phyloP scores from a whole-genome alignment of 2,329 filamentous ascomycete species.

The Thelonectria blattea region DNA sequence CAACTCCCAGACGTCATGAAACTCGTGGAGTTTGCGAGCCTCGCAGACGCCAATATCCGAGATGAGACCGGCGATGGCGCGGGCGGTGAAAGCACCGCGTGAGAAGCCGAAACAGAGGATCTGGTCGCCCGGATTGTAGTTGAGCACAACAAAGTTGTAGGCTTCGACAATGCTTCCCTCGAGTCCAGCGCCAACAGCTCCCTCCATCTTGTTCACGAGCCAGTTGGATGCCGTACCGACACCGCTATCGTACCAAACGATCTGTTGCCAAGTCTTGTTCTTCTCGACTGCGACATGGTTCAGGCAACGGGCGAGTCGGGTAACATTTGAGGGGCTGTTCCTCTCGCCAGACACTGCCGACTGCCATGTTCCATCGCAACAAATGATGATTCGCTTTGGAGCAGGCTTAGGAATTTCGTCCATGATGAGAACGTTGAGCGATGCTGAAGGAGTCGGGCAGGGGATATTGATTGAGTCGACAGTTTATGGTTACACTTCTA shows the following conservation, averaged over 20 bases:
- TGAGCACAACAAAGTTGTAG: constrained; percentile 46
- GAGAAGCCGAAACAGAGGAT: constrained; percentile 46
- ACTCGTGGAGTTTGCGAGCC: constrained; percentile 35
- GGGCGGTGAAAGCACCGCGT: constrained; percentile 46
- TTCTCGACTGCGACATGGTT: constrained; percentile 32
- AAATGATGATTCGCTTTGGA: constrained; percentile 41
- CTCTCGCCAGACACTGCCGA: constrained; percentile 33
- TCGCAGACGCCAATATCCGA: constrained; percentile 38
- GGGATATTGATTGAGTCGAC: not conserved
- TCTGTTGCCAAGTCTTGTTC: constrained; percentile 41
- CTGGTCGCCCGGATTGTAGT: constrained; percentile 42
- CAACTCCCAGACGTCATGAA: constrained; percentile 33
- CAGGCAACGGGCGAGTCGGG: constrained; percentile 41
- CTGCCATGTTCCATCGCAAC: constrained; percentile 48
- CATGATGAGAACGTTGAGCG: not conserved
- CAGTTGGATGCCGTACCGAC: constrained; percentile 35
- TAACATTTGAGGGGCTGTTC: constrained; percentile 43
- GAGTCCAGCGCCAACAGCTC: constrained; percentile 37
- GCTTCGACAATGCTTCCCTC: constrained; percentile 43
- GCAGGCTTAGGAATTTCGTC: constrained; percentile 1
- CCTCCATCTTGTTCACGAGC: constrained; percentile 19
- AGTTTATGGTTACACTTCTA: not conserved
- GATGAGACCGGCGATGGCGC: constrained; percentile 41
- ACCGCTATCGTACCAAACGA: constrained; percentile 47
- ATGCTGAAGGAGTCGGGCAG: not conserved